A percentile compares a stretch with the other conserved stretches of the same genome.
These are phyloP conservation scores for Scheffersomyces parashehatae DNA, from an alignment of 1,139 yeast genomes.

Conservation along the genomic window DNA sequence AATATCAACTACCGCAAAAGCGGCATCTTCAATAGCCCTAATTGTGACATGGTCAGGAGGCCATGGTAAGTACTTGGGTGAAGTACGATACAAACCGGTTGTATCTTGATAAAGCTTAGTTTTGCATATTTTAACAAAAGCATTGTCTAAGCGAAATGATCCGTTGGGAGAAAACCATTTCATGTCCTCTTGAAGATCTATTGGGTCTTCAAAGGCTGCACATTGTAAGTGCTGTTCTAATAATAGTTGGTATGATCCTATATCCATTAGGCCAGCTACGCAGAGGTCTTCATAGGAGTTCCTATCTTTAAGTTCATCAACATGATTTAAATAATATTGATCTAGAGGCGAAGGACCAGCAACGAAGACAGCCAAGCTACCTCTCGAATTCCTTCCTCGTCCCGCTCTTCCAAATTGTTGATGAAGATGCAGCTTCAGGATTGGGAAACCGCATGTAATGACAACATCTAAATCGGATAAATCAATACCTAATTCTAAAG, in stretches of 20 bases:
- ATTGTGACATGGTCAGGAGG: slow-evolving; percentile 74
- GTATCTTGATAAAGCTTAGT: slow-evolving; percentile 48
- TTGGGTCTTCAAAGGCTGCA: slow-evolving; percentile 85
- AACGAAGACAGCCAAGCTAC: slow-evolving; percentile 71
- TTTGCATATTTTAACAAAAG: slow-evolving; percentile 39
- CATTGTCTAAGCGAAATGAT: slow-evolving; percentile 16
- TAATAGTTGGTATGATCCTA: slow-evolving; percentile 39
- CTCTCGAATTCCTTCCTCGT: slow-evolving; percentile 67
- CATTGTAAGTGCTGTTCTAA: slow-evolving; percentile 87
- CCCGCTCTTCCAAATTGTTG: slow-evolving; percentile 99
- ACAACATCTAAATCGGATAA: slow-evolving; percentile 92
- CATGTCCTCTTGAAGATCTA: slow-evolving; percentile 52
- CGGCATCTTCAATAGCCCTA: slow-evolving; percentile 79
- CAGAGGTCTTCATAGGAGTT: slow-evolving; percentile 43
- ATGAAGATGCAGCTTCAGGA: slow-evolving; percentile 79
- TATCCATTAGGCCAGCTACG: slow-evolving; percentile 38
- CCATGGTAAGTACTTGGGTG: slow-evolving; percentile 71
- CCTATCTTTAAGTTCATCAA: slow-evolving; percentile 58
- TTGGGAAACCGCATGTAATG: slow-evolving; percentile 87
- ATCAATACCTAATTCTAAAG: slow-evolving; percentile 92
- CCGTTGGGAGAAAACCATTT: slow-evolving; percentile 50
- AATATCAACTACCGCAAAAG: slow-evolving; percentile 83
- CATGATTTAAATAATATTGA: slow-evolving; percentile 75
- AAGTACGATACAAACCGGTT: slow-evolving; percentile 58
- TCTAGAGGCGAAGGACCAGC: slow-evolving; percentile 87